Conservation (phyloP, 106 monocot genomes). For the Allium sativum region DNA sequence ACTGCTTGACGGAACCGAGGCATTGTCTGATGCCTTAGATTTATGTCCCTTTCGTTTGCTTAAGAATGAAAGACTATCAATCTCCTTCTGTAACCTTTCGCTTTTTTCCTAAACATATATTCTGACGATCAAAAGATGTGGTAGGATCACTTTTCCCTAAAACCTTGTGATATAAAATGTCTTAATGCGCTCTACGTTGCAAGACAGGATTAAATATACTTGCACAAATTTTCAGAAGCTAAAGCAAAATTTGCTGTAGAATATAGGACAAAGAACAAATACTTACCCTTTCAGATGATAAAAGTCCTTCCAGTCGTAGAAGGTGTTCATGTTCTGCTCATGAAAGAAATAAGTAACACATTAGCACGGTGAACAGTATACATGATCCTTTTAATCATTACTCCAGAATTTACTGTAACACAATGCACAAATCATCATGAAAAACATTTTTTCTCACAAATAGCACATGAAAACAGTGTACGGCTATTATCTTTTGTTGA, state of each 20-base stretch:
- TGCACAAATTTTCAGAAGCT: neutral
- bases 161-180: no score
- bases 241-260: neutral
- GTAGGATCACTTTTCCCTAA: no score
- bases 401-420: no score
- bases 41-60: conserved; percentile 49
- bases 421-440: no score
- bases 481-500: no score
- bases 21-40: conserved; percentile 20
- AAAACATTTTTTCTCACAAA: no score
- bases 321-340: conserved; percentile 29
- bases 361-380: neutral
- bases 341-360: neutral
- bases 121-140: neutral
- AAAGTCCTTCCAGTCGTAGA: conserved; percentile 16
- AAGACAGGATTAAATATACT: neutral
- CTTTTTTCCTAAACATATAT: conserved; percentile 37
- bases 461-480: no score
- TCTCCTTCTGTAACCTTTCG: conserved; percentile 50
- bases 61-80: conserved; percentile 52
- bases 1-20: conserved; percentile 10
- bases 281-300: conserved; percentile 41
- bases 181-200: no score
- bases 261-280: neutral
- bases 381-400: no score